These are phyloP conservation scores for Fennellomyces sp. DNA, from an alignment of 371 early-diverging fungal species.

Conservation along the genomic window DNA sequence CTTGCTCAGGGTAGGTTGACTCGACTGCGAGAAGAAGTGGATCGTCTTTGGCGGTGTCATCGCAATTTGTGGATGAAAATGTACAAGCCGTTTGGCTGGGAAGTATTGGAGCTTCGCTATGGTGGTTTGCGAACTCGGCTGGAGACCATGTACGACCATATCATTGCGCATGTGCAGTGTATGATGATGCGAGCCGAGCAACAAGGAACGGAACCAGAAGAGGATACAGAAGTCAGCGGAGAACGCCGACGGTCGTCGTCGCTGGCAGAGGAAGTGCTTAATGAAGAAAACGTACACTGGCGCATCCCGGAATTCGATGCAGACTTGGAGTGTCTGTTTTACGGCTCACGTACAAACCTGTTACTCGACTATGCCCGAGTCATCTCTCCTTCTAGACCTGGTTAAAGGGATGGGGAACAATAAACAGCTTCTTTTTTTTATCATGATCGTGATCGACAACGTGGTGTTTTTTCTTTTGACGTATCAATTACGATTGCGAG, in stretches of 20 bases:
- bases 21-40: slow-evolving; percentile 63
- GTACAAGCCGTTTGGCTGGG: slow-evolving; percentile 88
- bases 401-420: no score
- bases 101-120: slow-evolving; percentile 81
- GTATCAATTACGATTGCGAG: neutral
- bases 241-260: slow-evolving; percentile 8
- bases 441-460: neutral
- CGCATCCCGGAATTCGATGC: slow-evolving; percentile 72
- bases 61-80: slow-evolving; percentile 76
- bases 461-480: neutral
- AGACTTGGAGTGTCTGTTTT: slow-evolving; percentile 63
- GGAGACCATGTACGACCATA: slow-evolving; percentile 74
- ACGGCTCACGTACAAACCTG: slow-evolving; percentile 62
- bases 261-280: slow-evolving; percentile 30
- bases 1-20: slow-evolving; percentile 52
- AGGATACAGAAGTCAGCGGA: slow-evolving; percentile 10
- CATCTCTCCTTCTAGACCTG: slow-evolving; percentile 65
- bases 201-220: slow-evolving; percentile 2
- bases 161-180: slow-evolving; percentile 62
- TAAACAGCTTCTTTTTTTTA: neutral
- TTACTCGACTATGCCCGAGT: slow-evolving; percentile 73
- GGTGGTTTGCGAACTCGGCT: slow-evolving; percentile 77
- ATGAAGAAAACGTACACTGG: slow-evolving; percentile 42
- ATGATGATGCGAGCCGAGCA: slow-evolving; percentile 32
- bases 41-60: slow-evolving; percentile 79